phyloP scores from a whole-genome alignment of 148 eudicot species.

The Heliamphora exappendiculata region DNA sequence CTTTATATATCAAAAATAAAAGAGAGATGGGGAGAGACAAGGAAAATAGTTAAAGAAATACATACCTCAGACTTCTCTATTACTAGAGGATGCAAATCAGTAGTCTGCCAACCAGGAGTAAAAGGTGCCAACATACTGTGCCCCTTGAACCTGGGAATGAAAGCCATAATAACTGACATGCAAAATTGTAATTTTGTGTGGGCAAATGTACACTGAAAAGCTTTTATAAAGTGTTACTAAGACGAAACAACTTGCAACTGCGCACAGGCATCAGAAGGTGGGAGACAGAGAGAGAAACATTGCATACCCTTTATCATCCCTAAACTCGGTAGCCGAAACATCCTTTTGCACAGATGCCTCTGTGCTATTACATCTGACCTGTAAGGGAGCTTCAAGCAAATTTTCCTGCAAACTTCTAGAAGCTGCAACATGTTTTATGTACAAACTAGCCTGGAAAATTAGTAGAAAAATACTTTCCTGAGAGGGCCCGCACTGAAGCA shows the following conservation, averaged over 20 bases:
- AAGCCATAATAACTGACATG: neutral
- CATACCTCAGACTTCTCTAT: slow-evolving; percentile 83
- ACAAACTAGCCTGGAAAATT: slow-evolving; percentile 23
- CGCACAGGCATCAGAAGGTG: neutral
- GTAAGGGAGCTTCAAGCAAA: slow-evolving; percentile 16
- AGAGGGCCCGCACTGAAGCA: neutral
- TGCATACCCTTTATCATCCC: slow-evolving; percentile 31
- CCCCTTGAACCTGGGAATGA: slow-evolving; percentile 59
- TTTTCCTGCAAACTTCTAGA: slow-evolving; percentile 20
- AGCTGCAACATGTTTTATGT: slow-evolving; percentile 28
- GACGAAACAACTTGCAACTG: neutral
- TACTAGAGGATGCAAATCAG: slow-evolving; percentile 72
- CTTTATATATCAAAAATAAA: neutral
- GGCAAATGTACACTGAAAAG: neutral
- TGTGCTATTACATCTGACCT: slow-evolving; percentile 30
- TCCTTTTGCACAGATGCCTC: slow-evolving; percentile 36
- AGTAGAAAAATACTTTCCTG: neutral
- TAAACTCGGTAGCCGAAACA: slow-evolving; percentile 25
- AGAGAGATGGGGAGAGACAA: neutral
- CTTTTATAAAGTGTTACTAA: neutral
- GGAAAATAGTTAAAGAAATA: neutral
- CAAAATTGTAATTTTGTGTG: neutral
- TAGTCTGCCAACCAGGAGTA: slow-evolving; percentile 90
- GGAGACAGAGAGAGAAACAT: neutral
- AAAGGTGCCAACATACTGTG: slow-evolving; percentile 97